Conservation (phyloP, 2,329 filamentous ascomycete species). For the Nigrospora oryzae region DNA sequence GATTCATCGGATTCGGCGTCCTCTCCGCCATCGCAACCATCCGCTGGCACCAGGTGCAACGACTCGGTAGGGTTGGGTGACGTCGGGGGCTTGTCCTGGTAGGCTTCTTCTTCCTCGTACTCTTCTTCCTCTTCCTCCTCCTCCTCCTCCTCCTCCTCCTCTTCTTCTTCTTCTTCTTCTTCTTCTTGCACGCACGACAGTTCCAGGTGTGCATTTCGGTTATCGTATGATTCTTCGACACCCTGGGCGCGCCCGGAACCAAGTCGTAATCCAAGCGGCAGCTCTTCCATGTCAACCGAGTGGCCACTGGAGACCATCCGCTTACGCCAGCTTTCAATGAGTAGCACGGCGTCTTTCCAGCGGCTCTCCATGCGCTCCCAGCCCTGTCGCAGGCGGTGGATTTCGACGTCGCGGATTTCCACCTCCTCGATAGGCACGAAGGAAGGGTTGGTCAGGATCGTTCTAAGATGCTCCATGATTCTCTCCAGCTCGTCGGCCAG, state of each 20-base stretch:
- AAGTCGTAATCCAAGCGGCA: conserved; percentile 59
- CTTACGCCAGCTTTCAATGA: conserved; percentile 89
- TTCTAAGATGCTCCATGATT: conserved; percentile 73
- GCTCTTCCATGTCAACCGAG: conserved; percentile 59
- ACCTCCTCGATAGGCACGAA: conserved; percentile 96
- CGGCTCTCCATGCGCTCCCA: conserved; percentile 91
- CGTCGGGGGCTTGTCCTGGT: conserved; percentile 8
- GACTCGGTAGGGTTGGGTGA: conserved; percentile 26
- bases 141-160: conserved; percentile 35
- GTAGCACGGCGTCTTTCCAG: conserved; percentile 80
- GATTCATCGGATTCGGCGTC: conserved; percentile 23
- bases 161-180: conserved; percentile 36
- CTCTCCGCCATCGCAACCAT: conserved; percentile 17
- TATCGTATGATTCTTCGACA: conserved; percentile 15
- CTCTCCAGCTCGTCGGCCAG: conserved; percentile 67
- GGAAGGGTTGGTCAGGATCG: conserved; percentile 85
- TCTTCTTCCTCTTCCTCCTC: conserved; percentile 26
- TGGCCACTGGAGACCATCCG: conserved; percentile 65
- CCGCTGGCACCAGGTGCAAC: conserved; percentile 30
- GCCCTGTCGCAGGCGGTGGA: conserved; percentile 69
- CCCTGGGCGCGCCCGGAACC: conserved; percentile 49
- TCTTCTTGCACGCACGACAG: conserved; percentile 30
- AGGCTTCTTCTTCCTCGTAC: conserved; percentile 23
- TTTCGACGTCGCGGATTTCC: conserved; percentile 85
- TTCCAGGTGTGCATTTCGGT: conserved; percentile 21